These are phyloP conservation scores for Lenwebbia sp. DNA, from an alignment of 345 rosid genomes.

Conservation along the genomic window DNA sequence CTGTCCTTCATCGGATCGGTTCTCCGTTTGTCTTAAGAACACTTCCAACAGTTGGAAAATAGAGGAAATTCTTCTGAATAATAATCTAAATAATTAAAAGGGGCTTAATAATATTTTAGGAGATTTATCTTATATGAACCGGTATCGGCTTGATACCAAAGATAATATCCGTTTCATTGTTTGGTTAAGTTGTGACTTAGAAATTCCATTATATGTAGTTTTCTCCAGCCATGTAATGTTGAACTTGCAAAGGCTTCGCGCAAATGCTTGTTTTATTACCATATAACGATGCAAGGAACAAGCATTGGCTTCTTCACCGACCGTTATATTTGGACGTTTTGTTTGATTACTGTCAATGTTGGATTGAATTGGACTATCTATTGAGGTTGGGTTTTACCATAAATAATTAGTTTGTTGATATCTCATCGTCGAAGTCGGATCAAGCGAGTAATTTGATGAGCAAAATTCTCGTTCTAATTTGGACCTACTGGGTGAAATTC, in stretches of 20 bases:
- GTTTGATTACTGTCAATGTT: background rate
- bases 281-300: background rate
- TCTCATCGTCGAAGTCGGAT: background rate
- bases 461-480: background rate
- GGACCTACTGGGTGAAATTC: background rate
- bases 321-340: background rate
- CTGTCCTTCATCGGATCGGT: too few relatives aligned
- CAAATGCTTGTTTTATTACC: background rate
- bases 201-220: background rate
- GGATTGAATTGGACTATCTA: background rate
- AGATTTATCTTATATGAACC: background rate
- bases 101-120: background rate
- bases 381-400: background rate
- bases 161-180: background rate
- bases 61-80: background rate
- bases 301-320: background rate
- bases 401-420: background rate
- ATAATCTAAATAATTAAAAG: background rate
- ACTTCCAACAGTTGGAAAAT: background rate
- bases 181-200: background rate
- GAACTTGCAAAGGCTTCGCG: background rate
- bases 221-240: background rate
- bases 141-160: background rate
- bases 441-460: background rate
- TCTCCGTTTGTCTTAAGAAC: background rate